Evolutionary conservation across 2,329 filamentous ascomycete species (phyloP).

Genomic region (Aspergillus hortae): DNA sequence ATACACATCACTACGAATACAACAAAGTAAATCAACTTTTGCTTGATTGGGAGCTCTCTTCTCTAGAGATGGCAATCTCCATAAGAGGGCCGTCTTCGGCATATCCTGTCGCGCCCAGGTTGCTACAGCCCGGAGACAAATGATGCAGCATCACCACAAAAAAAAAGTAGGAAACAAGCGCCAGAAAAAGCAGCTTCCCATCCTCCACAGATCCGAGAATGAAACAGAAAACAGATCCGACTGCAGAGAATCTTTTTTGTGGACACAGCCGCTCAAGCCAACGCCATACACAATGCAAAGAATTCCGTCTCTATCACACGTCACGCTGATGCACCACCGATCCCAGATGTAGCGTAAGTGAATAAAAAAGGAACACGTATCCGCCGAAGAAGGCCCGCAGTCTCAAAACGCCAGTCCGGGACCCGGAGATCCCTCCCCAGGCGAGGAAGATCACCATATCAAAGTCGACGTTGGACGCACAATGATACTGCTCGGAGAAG

Average conservation of each 20-base stretch:
- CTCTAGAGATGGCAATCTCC: slow-evolving; percentile 25
- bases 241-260: slow-evolving; percentile 29
- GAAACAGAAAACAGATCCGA: slow-evolving; percentile 30
- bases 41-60: slow-evolving; percentile 25
- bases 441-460: slow-evolving; percentile 7
- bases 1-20: too few species aligned
- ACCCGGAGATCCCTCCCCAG: slow-evolving; percentile 8
- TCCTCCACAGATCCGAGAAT: slow-evolving; percentile 35
- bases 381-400: slow-evolving; percentile 22
- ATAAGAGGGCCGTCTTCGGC: slow-evolving; percentile 22
- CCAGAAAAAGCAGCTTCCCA: slow-evolving; percentile 31
- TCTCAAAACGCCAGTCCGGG: slow-evolving; percentile 4
- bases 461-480: slow-evolving; percentile 1
- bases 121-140: slow-evolving; percentile 22
- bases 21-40: slow-evolving; percentile 15
- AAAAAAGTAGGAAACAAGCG: slow-evolving; percentile 21
- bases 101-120: slow-evolving; percentile 19
- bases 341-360: slow-evolving; percentile 15
- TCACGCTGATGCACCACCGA: slow-evolving; percentile 17
- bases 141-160: slow-evolving; percentile 28
- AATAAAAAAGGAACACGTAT: slow-evolving; percentile 17
- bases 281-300: slow-evolving; percentile 43
- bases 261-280: slow-evolving; percentile 36
- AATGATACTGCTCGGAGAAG: slow-evolving; percentile 23
- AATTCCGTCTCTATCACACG: slow-evolving; percentile 31